These are phyloP conservation scores for Cladophialophora yegresii DNA, from an alignment of 2,329 filamentous ascomycete genomes.

Conservation along the genomic window DNA sequence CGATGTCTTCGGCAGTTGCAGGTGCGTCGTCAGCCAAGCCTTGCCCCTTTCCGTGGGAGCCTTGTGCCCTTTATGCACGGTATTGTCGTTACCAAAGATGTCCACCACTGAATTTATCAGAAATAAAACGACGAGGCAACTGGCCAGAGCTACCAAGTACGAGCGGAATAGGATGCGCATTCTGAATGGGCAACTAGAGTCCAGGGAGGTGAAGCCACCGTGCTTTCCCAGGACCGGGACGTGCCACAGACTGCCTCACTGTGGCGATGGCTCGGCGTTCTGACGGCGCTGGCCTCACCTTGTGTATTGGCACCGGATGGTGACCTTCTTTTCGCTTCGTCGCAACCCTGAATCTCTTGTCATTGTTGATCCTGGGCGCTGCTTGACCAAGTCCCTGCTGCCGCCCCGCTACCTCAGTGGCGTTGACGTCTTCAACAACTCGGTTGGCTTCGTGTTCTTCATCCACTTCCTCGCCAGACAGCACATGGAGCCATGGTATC, in stretches of 20 bases:
- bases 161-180: neutral
- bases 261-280: neutral
- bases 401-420: neutral
- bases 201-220: too few relatives aligned
- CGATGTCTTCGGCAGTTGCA: too few relatives aligned
- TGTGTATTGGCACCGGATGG: neutral
- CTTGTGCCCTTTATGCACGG: neutral
- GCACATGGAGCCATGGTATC: neutral
- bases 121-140: neutral
- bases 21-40: neutral
- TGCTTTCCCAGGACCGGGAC: neutral
- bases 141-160: neutral
- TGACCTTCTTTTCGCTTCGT: neutral
- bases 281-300: neutral
- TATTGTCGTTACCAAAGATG: neutral
- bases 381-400: neutral
- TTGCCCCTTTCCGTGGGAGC: neutral
- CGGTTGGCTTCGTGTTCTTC: neutral
- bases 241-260: neutral
- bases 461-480: neutral
- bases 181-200: neutral
- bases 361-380: neutral
- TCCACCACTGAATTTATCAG: neutral
- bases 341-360: too few relatives aligned
- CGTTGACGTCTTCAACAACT: neutral